Evolutionary conservation across 1,284 basidiomycete genomes (phyloP).

Genomic region (Ceratobasidium sp.): DNA sequence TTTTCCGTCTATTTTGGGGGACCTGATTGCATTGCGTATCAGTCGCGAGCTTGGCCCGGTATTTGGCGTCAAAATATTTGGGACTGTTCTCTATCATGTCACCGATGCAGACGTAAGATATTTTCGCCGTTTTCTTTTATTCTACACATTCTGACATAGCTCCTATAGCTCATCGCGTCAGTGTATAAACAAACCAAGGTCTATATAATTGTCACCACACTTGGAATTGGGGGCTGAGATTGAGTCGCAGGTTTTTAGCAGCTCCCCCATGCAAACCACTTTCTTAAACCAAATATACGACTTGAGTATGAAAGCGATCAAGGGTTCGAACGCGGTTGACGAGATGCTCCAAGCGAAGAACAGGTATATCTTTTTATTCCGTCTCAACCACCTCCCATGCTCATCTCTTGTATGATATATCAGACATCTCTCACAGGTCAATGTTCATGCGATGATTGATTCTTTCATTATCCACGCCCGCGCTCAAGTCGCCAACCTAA

Average conservation of each 20-base stretch:
- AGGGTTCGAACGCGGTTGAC: slow-evolving; percentile 3
- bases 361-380: neutral
- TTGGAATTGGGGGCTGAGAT: neutral
- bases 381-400: neutral
- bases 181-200: slow-evolving; percentile 38
- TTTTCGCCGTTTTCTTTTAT: neutral
- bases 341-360: slow-evolving; percentile 18
- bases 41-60: slow-evolving; percentile 39
- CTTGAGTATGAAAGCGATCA: slow-evolving; percentile 8
- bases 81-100: slow-evolving; percentile 24
- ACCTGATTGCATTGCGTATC: neutral
- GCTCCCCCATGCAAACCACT: slow-evolving; percentile 29
- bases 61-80: slow-evolving; percentile 39
- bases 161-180: slow-evolving; percentile 23
- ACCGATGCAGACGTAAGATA: slow-evolving; percentile 31
- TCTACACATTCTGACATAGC: neutral
- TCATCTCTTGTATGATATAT: neutral
- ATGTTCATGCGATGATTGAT: slow-evolving; percentile 4
- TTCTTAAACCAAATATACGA: slow-evolving; percentile 24
- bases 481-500: slow-evolving; percentile 5
- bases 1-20: neutral
- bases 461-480: slow-evolving; percentile 22
- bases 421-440: slow-evolving; percentile 16
- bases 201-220: neutral
- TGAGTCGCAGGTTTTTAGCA: slow-evolving; percentile 28